These are phyloP conservation scores for Thermomyces lanuginosus DNA, from an alignment of 2,329 filamentous ascomycete genomes.

Conservation along the genomic window DNA sequence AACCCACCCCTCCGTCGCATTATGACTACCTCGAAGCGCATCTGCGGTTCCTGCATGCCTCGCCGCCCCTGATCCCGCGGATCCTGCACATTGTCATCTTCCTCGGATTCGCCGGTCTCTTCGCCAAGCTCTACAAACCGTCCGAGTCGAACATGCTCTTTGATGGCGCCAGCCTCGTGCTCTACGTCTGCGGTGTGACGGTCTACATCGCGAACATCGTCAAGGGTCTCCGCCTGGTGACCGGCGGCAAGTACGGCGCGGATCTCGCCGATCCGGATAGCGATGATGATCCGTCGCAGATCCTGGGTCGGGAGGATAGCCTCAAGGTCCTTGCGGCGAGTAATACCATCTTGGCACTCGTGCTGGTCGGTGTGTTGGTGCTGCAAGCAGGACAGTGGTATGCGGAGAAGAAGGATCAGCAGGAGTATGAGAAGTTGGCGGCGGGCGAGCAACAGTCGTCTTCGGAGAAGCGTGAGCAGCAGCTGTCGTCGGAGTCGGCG, in stretches of 20 bases:
- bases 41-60: conserved; percentile 77
- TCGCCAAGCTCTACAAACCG: conserved; percentile 88
- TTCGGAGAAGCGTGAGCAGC: conserved; percentile 78
- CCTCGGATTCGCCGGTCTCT: conserved; percentile 73
- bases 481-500: conserved; percentile 55
- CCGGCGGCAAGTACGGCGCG: conserved; percentile 48
- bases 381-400: conserved; percentile 98
- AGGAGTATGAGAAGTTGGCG: conserved; percentile 55
- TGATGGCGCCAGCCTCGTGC: conserved; percentile 54
- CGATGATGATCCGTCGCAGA: conserved; percentile 43
- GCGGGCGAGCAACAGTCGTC: conserved; percentile 76
- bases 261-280: conserved; percentile 22
- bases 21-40: conserved; percentile 77
- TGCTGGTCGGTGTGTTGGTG: conserved; percentile 78
- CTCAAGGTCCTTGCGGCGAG: conserved; percentile 81
- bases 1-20: conserved; percentile 39
- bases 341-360: conserved; percentile 88
- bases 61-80: conserved; percentile 78
- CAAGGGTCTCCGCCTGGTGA: conserved; percentile 77
- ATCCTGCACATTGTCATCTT: conserved; percentile 87
- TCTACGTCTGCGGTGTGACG: conserved; percentile 72
- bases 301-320: conserved; percentile 71
- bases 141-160: conserved; percentile 93
- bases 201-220: conserved; percentile 95
- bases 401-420: conserved; percentile 78